These are phyloP conservation scores for Globisporangium spiculum DNA, from an alignment of 352 stramenopile genomes.

Conservation along the genomic window DNA sequence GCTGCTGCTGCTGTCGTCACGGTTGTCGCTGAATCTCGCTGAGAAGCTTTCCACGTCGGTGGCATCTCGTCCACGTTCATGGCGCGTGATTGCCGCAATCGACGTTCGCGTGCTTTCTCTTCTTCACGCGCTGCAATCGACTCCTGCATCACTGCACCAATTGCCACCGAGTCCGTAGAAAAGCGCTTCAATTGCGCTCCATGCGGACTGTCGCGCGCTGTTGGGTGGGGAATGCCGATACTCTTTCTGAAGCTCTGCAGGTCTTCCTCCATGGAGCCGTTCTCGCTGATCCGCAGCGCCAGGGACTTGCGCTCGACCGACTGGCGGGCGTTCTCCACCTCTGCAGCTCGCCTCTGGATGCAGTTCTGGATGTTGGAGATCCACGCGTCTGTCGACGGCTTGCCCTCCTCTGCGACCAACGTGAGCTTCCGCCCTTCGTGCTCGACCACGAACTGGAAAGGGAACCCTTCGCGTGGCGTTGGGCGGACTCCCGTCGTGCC, in stretches of 20 bases:
- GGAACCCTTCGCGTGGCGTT: slow-evolving; percentile 52
- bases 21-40: slow-evolving; percentile 7
- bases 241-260: slow-evolving; percentile 30
- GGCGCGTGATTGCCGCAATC: slow-evolving; percentile 39
- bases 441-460: slow-evolving; percentile 68
- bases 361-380: slow-evolving; percentile 55
- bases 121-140: slow-evolving; percentile 40
- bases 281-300: slow-evolving; percentile 37
- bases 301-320: slow-evolving; percentile 40
- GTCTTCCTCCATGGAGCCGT: slow-evolving; percentile 37
- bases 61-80: slow-evolving; percentile 33
- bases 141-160: slow-evolving; percentile 59
- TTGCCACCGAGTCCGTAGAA: slow-evolving; percentile 60
- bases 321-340: slow-evolving; percentile 27
- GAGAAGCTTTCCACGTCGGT: slow-evolving; percentile 23
- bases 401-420: slow-evolving; percentile 61
- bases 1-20: background rate
- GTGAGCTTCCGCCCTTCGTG: slow-evolving; percentile 65
- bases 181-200: slow-evolving; percentile 51
- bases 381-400: slow-evolving; percentile 55
- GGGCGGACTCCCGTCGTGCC: slow-evolving; percentile 48
- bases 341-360: slow-evolving; percentile 33
- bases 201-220: slow-evolving; percentile 19
- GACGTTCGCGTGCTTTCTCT: slow-evolving; percentile 34
- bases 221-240: slow-evolving; percentile 21